phyloP scores from a whole-genome alignment of 257 asterid genomes.

The Petunia axillaris region DNA sequence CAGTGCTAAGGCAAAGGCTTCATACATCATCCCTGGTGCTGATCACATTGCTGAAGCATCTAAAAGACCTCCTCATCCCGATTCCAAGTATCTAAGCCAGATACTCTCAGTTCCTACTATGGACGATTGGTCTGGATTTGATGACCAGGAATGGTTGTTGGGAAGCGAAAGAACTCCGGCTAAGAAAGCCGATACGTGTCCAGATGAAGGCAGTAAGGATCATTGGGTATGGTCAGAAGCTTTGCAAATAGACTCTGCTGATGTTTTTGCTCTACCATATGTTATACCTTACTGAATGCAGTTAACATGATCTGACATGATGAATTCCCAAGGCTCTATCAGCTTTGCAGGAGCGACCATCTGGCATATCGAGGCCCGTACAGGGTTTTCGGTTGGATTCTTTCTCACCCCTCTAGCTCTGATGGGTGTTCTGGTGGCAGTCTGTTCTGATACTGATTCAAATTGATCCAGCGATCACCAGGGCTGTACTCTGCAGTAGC shows the following conservation, averaged over 20 bases:
- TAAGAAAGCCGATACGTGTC: conserved; percentile 32
- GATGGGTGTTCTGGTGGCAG: conserved; percentile 3
- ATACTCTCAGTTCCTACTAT: conserved; percentile 55
- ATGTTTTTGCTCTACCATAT: conserved; percentile 69
- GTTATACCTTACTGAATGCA: conserved; percentile 72
- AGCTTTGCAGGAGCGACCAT: conserved; percentile 3
- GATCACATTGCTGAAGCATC: conserved; percentile 42
- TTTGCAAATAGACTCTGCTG: conserved; percentile 60
- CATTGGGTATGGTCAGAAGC: conserved; percentile 68
- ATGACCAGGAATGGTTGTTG: conserved; percentile 68
- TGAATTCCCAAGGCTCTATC: conserved; percentile 14
- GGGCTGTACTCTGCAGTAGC: neutral
- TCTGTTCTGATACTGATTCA: conserved; percentile 17
- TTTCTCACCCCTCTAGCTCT: neutral
- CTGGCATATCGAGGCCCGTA: neutral
- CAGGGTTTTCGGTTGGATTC: neutral
- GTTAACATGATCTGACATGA: conserved; percentile 7
- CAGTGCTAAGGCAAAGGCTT: conserved; percentile 42
- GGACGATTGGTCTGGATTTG: conserved; percentile 53
- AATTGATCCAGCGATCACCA: neutral
- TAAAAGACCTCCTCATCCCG: conserved; percentile 73
- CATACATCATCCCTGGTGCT: conserved; percentile 30
- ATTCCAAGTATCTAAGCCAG: conserved; percentile 56
- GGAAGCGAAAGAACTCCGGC: conserved; percentile 38
- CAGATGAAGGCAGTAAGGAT: conserved; percentile 32